phyloP scores from a whole-genome alignment of 2,329 filamentous ascomycete species.

The Byssochlamys sp. region DNA sequence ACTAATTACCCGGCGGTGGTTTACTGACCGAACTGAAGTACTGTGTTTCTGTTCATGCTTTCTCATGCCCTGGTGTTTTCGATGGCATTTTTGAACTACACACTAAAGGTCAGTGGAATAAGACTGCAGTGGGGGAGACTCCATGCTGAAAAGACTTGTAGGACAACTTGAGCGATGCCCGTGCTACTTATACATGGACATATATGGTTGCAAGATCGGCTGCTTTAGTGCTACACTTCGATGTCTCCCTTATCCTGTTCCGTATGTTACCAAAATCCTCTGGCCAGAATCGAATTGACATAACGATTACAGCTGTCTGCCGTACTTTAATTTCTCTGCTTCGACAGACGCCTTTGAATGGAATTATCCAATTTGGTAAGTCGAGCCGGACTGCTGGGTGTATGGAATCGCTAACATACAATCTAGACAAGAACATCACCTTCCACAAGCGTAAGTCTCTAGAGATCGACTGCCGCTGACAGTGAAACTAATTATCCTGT shows the following conservation, averaged over 20 bases:
- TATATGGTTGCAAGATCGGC: conserved; percentile 68
- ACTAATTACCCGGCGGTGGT: conserved; percentile 16
- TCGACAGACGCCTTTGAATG: conserved; percentile 71
- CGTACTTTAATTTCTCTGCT: conserved; percentile 72
- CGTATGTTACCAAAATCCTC: conserved; percentile 23
- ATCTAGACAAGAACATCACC: conserved; percentile 68
- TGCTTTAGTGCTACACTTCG: conserved; percentile 69
- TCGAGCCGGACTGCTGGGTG: background rate
- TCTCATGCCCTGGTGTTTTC: conserved; percentile 67
- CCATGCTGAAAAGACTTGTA: conserved; percentile 4
- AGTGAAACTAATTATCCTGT: conserved; percentile 4
- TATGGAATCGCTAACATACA: background rate
- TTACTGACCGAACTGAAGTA: conserved; percentile 39
- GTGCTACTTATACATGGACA: conserved; percentile 62
- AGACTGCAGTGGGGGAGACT: background rate
- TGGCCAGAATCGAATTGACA: conserved; percentile 4
- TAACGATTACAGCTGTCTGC: conserved; percentile 50
- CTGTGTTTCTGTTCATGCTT: conserved; percentile 65
- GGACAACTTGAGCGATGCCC: conserved; percentile 58
- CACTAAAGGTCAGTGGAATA: conserved; percentile 47
- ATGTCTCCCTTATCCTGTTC: conserved; percentile 68
- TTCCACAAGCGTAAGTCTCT: conserved; percentile 58
- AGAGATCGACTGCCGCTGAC: background rate
- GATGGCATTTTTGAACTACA: conserved; percentile 72
- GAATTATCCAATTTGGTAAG: conserved; percentile 64